Conservation (phyloP, 2,329 filamentous ascomycete species). For the Huntiella omanensis region DNA sequence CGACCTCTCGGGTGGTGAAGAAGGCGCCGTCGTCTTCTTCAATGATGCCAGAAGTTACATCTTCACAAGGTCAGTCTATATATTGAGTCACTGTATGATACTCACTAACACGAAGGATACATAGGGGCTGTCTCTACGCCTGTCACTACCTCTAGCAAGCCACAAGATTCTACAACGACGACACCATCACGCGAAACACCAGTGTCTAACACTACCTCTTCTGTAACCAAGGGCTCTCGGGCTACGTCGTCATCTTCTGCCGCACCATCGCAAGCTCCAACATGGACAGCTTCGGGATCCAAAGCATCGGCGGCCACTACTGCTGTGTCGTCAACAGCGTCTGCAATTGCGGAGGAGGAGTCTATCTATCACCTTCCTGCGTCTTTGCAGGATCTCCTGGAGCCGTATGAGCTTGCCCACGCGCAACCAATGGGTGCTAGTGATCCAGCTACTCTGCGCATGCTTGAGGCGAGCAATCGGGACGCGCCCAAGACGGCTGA, state of each 20-base stretch:
- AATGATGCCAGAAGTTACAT: conserved; percentile 21
- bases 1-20: conserved; percentile 7
- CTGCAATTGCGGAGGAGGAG: conserved; percentile 37
- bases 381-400: conserved; percentile 72
- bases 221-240: too few species aligned
- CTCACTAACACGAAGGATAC: too few species aligned
- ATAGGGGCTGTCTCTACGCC: not conserved
- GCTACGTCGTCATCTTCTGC: too few species aligned
- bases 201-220: not conserved
- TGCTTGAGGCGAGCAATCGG: conserved; percentile 57
- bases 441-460: conserved; percentile 48
- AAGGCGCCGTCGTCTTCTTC: conserved; percentile 23
- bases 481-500: conserved; percentile 60
- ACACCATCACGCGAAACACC: not conserved
- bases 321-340: conserved; percentile 13
- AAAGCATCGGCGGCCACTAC: not conserved
- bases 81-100: not conserved
- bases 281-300: too few species aligned
- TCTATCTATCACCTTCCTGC: conserved; percentile 86
- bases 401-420: conserved; percentile 75
- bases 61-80: conserved; percentile 24
- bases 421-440: conserved; percentile 42
- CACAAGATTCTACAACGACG: not conserved
- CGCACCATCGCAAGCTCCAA: too few species aligned
- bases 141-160: not conserved